A percentile compares a stretch with the other conserved stretches of the same genome.
These are phyloP conservation scores for Blastobotrys chiropterorum DNA, from an alignment of 805 yeast genomes.

Conservation along the genomic window DNA sequence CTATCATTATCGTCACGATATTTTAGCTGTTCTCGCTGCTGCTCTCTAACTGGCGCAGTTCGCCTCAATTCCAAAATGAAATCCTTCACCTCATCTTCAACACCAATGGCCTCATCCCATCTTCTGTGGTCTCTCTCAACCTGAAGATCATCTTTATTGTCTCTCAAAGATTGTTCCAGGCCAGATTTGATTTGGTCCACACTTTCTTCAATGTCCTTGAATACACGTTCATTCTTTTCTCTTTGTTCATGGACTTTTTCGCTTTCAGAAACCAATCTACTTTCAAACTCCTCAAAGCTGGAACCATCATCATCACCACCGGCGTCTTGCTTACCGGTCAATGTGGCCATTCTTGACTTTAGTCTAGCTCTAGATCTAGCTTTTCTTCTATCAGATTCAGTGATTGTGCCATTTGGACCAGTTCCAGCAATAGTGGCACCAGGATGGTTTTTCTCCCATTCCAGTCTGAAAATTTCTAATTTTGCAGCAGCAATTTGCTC, in stretches of 20 bases:
- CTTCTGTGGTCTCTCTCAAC: constrained; percentile 49
- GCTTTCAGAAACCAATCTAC: constrained; percentile 36
- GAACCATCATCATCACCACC: constrained; percentile 35
- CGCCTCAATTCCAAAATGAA: constrained; percentile 50
- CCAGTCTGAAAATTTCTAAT: constrained; percentile 53
- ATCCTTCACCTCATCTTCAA: constrained; percentile 56
- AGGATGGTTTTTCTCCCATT: constrained; percentile 59
- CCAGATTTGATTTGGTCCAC: constrained; percentile 57
- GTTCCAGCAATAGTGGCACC: constrained; percentile 67
- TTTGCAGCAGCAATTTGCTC: constrained; percentile 61
- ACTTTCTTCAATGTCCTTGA: constrained; percentile 66
- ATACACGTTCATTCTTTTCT: constrained; percentile 49
- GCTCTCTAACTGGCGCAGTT: constrained; percentile 7
- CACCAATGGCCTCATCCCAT: constrained; percentile 80
- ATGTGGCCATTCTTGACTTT: constrained; percentile 84
- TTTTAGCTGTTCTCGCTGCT: background rate
- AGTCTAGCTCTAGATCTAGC: constrained; percentile 74
- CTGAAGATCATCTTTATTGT: constrained; percentile 26
- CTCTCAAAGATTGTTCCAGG: constrained; percentile 39
- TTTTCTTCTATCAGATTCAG: constrained; percentile 75
- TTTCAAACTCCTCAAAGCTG: constrained; percentile 49
- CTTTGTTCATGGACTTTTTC: constrained; percentile 48
- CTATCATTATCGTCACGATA: constrained; percentile 8
- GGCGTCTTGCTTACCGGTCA: constrained; percentile 79
- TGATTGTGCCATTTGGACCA: constrained; percentile 80